Evolutionary conservation across 106 monocot species (phyloP).

Genomic region (Dendrobium chrysotoxum): DNA sequence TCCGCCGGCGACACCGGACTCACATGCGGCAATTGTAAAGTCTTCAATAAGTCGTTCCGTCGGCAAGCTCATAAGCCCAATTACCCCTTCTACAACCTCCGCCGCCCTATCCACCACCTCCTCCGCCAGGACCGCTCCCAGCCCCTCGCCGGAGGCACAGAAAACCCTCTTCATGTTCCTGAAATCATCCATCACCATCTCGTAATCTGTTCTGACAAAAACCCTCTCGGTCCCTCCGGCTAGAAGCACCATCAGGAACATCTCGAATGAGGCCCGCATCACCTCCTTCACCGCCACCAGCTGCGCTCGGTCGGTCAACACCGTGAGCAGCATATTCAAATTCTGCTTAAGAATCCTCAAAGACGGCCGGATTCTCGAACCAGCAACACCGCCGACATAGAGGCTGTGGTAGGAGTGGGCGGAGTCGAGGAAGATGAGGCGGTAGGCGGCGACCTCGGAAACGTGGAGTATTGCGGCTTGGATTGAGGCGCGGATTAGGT

Average conservation of each 20-base stretch:
- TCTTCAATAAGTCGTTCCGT: conserved; percentile 55
- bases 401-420: conserved; percentile 32
- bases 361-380: conserved; percentile 32
- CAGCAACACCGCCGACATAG: conserved; percentile 30
- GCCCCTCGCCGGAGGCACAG: conserved; percentile 42
- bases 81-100: conserved; percentile 38
- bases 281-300: conserved; percentile 48
- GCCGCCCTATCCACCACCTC: conserved; percentile 53
- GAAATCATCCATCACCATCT: conserved; percentile 41
- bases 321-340: conserved; percentile 23
- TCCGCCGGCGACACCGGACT: not conserved
- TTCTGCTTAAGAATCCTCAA: conserved; percentile 48
- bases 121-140: conserved; percentile 28
- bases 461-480: conserved; percentile 38
- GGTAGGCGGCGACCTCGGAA: conserved; percentile 57
- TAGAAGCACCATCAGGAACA: conserved; percentile 49
- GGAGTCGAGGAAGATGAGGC: conserved; percentile 65
- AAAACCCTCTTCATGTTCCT: conserved; percentile 41
- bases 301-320: conserved; percentile 43
- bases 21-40: conserved; percentile 28
- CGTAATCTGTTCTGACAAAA: conserved; percentile 28
- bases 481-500: conserved; percentile 31
- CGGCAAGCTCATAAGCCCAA: conserved; percentile 40
- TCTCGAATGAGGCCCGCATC: conserved; percentile 55
- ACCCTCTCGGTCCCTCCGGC: conserved; percentile 50